Base-by-base conservation (phyloP, 805 yeast genomes). In the Saturnispora zaruensis region DNA sequence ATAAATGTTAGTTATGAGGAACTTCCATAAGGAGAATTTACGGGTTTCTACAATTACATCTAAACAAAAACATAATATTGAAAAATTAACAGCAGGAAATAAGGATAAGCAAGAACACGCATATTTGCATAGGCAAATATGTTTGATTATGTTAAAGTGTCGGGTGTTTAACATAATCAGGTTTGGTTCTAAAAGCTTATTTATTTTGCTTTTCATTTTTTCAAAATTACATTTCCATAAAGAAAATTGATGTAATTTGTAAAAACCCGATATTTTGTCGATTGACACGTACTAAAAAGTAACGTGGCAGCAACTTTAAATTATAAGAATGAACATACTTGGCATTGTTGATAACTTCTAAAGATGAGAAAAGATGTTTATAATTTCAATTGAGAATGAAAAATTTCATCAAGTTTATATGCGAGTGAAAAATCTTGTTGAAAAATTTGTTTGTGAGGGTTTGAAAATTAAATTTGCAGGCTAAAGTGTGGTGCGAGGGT, bases 161-260 rank as follows among this genome's bases (percentile, higher is more conserved):
- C 91, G 87, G 90, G 90, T 70, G 63, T 84, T 82, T 84, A 82
- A 82, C 51, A 32, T 52, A 54, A 43, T 43, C 51, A 36, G 37
- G 40, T 32, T 28, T 24, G n/a, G 20, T 34, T 34, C 40, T 33
- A 13, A 30, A 18, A 14, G 16, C 44, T 47, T 41, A 14, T 6
- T 11, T 1, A 28, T 2, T 7, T 28, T 28, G 32, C 32, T 28
- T 28, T 28, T 45, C 33, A n/a, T 24, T 38, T n/a, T n/a, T 41
- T 38, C 42, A 38, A 38, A 38, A 38, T 21, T 38, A 37, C 32
- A 26, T 41, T 20, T 20, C 18, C 40, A 18, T 8, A 36, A 5
- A 36, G 40, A 36, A 36, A 36, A 36, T 36, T 16, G 21, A 18
- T 18, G 40, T 36, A 36, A 36, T 20, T 36, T 36, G 40, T 36